phyloP scores from a whole-genome alignment of 2,329 filamentous ascomycete species.

The Arachnopeziza araneosa region DNA sequence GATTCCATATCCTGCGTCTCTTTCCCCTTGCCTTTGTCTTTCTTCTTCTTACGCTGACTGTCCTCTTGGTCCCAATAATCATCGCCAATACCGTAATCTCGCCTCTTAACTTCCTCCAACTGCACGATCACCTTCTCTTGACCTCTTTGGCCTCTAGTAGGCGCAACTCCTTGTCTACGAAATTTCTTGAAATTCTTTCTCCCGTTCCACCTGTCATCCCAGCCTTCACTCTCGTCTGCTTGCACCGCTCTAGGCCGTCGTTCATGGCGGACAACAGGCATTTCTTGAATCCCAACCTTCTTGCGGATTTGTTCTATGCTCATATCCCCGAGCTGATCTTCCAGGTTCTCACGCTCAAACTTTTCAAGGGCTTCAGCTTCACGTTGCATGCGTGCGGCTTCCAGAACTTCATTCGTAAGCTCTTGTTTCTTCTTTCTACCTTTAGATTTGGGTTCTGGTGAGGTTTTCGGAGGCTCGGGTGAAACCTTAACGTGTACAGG shows the following conservation, averaged over 20 bases:
- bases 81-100: slow-evolving; percentile 53
- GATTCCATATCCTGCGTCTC: slow-evolving; percentile 8
- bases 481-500: background rate
- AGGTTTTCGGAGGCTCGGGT: background rate
- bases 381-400: slow-evolving; percentile 54
- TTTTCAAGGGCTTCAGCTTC: slow-evolving; percentile 58
- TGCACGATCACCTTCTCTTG: slow-evolving; percentile 45
- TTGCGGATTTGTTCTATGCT: slow-evolving; percentile 68
- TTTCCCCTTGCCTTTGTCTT: slow-evolving; percentile 26
- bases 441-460: slow-evolving; percentile 5
- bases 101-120: slow-evolving; percentile 54
- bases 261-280: slow-evolving; percentile 51
- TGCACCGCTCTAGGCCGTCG: slow-evolving; percentile 15
- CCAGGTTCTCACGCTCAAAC: slow-evolving; percentile 49
- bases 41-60: slow-evolving; percentile 29
- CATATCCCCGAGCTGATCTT: slow-evolving; percentile 54
- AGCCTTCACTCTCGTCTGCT: slow-evolving; percentile 52
- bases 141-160: slow-evolving; percentile 12
- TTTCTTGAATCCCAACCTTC: slow-evolving; percentile 71
- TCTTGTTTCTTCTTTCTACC: slow-evolving; percentile 38
- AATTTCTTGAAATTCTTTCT: slow-evolving; percentile 96
- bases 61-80: slow-evolving; percentile 46
- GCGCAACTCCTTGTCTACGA: slow-evolving; percentile 47
- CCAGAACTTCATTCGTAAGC: slow-evolving; percentile 49
- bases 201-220: slow-evolving; percentile 89